Percentiles rank a stretch among this genome's conserved stretches.
These are phyloP conservation scores for Trichoderma reesei DNA, from an alignment of 495 filamentous ascomycete species.

Conservation along the genomic window DNA sequence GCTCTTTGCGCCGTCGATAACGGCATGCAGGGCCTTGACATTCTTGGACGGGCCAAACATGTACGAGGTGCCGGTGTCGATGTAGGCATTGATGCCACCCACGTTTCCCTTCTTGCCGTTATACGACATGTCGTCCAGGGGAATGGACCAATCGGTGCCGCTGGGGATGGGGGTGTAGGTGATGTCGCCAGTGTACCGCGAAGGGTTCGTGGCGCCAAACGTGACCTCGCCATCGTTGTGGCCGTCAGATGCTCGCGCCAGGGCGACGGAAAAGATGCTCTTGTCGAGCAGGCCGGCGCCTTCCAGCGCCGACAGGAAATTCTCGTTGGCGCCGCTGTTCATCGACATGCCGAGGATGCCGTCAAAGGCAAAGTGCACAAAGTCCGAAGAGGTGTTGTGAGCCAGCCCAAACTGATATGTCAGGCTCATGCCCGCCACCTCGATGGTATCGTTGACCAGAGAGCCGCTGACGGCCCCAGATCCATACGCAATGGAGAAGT, in stretches of 20 bases:
- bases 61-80: slow-evolving; percentile 77
- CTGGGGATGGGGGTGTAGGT: slow-evolving; percentile 44
- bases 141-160: slow-evolving; percentile 52
- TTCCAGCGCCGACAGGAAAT: slow-evolving; percentile 54
- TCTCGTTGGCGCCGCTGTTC: slow-evolving; percentile 39
- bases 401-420: slow-evolving; percentile 60
- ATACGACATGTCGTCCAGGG: slow-evolving; percentile 51
- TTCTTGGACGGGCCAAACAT: slow-evolving; percentile 57
- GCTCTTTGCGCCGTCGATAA: slow-evolving; percentile 48
- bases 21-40: slow-evolving; percentile 51
- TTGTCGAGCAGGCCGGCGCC: slow-evolving; percentile 44
- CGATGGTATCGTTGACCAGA: slow-evolving; percentile 51
- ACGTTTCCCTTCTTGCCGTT: slow-evolving; percentile 45
- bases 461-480: slow-evolving; percentile 57
- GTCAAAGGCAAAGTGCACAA: slow-evolving; percentile 68
- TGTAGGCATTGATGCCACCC: slow-evolving; percentile 47
- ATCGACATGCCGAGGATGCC: slow-evolving; percentile 76
- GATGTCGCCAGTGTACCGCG: slow-evolving; percentile 56
- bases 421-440: slow-evolving; percentile 53
- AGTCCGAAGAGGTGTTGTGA: slow-evolving; percentile 54
- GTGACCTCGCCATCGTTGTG: slow-evolving; percentile 64
- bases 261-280: slow-evolving; percentile 58
- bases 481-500: slow-evolving; percentile 59
- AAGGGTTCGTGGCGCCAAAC: slow-evolving; percentile 59
- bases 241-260: slow-evolving; percentile 54